Evolutionary conservation across 2,329 filamentous ascomycete species (phyloP).

Genomic region (Shiraia bambusicola): DNA sequence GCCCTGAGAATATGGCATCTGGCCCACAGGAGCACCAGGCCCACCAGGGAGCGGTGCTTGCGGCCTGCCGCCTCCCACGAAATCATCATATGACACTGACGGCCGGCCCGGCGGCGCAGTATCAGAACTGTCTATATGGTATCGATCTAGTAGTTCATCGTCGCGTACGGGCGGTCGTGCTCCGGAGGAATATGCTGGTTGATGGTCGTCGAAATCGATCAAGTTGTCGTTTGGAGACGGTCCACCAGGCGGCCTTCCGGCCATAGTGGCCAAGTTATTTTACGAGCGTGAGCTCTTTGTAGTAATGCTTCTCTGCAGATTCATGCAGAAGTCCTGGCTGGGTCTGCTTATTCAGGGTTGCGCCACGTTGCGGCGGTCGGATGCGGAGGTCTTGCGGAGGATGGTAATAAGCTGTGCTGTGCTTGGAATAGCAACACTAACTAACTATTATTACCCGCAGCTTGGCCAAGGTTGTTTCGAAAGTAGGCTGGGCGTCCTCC

Average conservation of each 20-base stretch:
- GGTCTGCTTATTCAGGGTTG: constrained; percentile 1
- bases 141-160: constrained; percentile 74
- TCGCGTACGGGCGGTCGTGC: constrained; percentile 78
- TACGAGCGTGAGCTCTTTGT: constrained; percentile 23
- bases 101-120: constrained; percentile 67
- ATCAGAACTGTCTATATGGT: constrained; percentile 68
- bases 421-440: constrained; percentile 12
- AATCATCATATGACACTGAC: constrained; percentile 92
- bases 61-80: constrained; percentile 69
- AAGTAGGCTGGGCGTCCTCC: neutral
- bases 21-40: constrained; percentile 44
- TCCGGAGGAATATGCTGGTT: constrained; percentile 71
- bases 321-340: constrained; percentile 25
- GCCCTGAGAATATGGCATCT: constrained; percentile 39
- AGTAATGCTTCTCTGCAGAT: constrained; percentile 20
- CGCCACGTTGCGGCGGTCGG: constrained; percentile 9
- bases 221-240: constrained; percentile 58
- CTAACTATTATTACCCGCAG: neutral
- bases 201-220: constrained; percentile 72
- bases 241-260: constrained; percentile 57
- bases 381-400: constrained; percentile 19
- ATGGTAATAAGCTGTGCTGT: constrained; percentile 23
- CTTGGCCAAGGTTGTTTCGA: constrained; percentile 4
- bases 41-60: constrained; percentile 47
- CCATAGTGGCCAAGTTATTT: constrained; percentile 44